Conservation (phyloP, 495 filamentous ascomycete genomes). For the Sporormia fimetaria region DNA sequence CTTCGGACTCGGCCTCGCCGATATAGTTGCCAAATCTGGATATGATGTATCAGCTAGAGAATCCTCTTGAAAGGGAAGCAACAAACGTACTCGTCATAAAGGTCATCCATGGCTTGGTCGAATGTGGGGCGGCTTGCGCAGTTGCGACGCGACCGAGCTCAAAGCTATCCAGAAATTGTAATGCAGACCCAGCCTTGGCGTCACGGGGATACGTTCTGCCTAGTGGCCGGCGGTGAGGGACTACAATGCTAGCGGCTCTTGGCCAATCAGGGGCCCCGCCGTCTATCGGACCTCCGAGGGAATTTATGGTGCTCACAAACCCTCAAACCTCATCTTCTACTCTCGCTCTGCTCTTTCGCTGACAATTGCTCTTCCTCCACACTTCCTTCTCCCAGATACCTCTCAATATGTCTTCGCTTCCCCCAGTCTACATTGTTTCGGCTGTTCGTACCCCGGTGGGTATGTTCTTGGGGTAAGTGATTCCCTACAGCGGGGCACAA, state of each 20-base stretch:
- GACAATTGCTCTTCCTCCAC: neutral
- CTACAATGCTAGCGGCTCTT: neutral
- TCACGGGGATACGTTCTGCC: constrained; percentile 4
- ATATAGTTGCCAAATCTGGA: constrained; percentile 92
- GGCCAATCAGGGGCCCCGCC: neutral
- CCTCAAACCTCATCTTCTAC: no score
- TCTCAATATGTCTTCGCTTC: constrained; percentile 47
- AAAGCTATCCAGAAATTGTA: constrained; percentile 17
- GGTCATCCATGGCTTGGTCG: constrained; percentile 32
- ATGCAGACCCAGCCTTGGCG: constrained; percentile 10
- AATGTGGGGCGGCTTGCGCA: neutral
- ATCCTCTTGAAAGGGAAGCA: constrained; percentile 8
- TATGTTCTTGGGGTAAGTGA: constrained; percentile 75
- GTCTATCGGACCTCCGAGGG: no score
- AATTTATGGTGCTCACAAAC: no score
- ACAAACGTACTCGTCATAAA: constrained; percentile 32
- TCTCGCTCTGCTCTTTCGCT: no score
- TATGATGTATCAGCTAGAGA: neutral
- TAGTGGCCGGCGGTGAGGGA: neutral
- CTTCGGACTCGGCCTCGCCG: constrained; percentile 82
- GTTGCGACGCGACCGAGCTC: constrained; percentile 6
- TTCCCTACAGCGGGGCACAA: constrained; percentile 5
- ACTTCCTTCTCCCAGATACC: neutral
- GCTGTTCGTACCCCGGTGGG: constrained; percentile 82
- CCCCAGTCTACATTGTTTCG: constrained; percentile 91